A percentile compares a stretch with the other conserved stretches of the same genome.
phyloP scores from a whole-genome alignment of 1,284 basidiomycete species.

The Irpex sp. region DNA sequence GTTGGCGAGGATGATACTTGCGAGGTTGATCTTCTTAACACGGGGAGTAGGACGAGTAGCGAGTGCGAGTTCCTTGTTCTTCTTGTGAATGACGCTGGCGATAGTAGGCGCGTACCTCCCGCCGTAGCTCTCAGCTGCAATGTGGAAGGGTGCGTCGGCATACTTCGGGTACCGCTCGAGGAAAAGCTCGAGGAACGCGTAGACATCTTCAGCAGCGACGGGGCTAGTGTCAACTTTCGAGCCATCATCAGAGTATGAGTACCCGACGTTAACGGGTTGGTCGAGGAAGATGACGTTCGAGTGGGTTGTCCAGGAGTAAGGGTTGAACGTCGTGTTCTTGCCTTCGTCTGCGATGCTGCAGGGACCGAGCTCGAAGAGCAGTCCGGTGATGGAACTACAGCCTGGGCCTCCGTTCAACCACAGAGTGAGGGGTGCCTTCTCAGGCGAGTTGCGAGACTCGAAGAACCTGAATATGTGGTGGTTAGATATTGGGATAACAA shows the following conservation, averaged over 20 bases:
- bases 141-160: conserved; percentile 58
- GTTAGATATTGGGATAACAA: conserved; percentile 5
- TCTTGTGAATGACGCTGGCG: conserved; percentile 67
- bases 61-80: conserved; percentile 54
- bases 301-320: conserved; percentile 30
- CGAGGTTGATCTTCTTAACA: conserved; percentile 65
- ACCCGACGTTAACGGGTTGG: conserved; percentile 87
- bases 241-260: conserved; percentile 74
- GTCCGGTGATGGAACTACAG: conserved; percentile 68
- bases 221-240: conserved; percentile 69
- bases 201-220: conserved; percentile 78
- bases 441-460: conserved; percentile 70
- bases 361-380: conserved; percentile 86
- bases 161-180: conserved; percentile 68
- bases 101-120: conserved; percentile 82
- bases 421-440: conserved; percentile 74
- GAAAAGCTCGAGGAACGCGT: conserved; percentile 88
- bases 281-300: conserved; percentile 75
- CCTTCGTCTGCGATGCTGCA: conserved; percentile 71
- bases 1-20: conserved; percentile 77
- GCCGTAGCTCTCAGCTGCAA: conserved; percentile 74
- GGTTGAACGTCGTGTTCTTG: conserved; percentile 64
- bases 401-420: conserved; percentile 90
- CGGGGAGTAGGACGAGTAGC: conserved; percentile 31
- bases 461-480: conserved; percentile 60